These are phyloP conservation scores for Aspergillus phoenicis DNA, from an alignment of 2,329 filamentous ascomycete species.

Conservation along the genomic window DNA sequence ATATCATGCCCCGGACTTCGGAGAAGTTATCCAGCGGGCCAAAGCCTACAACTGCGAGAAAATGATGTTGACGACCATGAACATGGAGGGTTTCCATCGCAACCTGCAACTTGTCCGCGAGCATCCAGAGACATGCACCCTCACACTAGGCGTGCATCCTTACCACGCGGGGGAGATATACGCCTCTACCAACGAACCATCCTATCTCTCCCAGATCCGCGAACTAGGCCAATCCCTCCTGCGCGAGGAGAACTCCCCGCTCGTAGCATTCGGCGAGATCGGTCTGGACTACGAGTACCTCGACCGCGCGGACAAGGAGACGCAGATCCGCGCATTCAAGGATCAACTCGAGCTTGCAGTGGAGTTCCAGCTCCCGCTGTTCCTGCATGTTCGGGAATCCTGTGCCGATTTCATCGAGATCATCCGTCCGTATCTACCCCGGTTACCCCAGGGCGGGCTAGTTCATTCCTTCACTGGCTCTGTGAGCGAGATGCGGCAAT, in stretches of 20 bases:
- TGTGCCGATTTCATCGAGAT: slow-evolving; percentile 49
- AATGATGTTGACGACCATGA: slow-evolving; percentile 39
- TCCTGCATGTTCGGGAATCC: slow-evolving; percentile 44
- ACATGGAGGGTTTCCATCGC: slow-evolving; percentile 45
- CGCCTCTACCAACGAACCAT: slow-evolving; percentile 9
- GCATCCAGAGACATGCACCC: slow-evolving; percentile 41
- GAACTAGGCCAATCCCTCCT: slow-evolving; percentile 26
- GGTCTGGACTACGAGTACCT: slow-evolving; percentile 56
- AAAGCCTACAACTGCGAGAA: slow-evolving; percentile 25
- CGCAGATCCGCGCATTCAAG: slow-evolving; percentile 45
- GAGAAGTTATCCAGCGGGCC: slow-evolving; percentile 28
- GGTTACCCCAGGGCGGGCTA: slow-evolving; percentile 58
- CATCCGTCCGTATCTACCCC: slow-evolving; percentile 43
- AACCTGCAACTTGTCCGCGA: slow-evolving; percentile 42
- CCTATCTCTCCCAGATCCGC: slow-evolving; percentile 23
- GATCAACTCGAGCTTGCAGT: slow-evolving; percentile 47
- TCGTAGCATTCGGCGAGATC: slow-evolving; percentile 54
- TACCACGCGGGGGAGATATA: slow-evolving; percentile 54
- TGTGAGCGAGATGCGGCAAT: slow-evolving; percentile 44
- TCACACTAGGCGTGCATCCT: slow-evolving; percentile 55
- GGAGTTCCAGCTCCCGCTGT: slow-evolving; percentile 35
- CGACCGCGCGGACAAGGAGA: slow-evolving; percentile 46
- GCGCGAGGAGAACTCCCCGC: slow-evolving; percentile 27
- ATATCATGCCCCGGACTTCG: slow-evolving; percentile 52
- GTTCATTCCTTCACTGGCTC: slow-evolving; percentile 91